Evolutionary conservation across 2,329 filamentous ascomycete species (phyloP).

Genomic region (Fusarium sp.): DNA sequence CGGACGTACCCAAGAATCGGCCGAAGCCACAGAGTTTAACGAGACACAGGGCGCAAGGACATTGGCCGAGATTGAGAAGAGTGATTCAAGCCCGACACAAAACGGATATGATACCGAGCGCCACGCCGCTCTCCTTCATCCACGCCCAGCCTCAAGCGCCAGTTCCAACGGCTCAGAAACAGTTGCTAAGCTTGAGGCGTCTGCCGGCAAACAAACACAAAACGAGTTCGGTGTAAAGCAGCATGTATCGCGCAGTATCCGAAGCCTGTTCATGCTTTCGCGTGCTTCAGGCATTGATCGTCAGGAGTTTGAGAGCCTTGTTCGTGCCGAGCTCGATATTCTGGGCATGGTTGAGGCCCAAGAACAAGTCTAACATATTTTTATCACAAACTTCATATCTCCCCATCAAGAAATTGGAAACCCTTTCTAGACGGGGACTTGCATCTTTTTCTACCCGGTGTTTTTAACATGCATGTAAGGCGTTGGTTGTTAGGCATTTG

Average conservation of each 20-base stretch:
- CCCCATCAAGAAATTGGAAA: neutral
- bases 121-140: slow-evolving; percentile 59
- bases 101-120: slow-evolving; percentile 45
- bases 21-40: slow-evolving; percentile 35
- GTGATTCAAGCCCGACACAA: slow-evolving; percentile 44
- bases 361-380: slow-evolving; percentile 34
- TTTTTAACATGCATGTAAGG: slow-evolving; percentile 34
- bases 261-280: slow-evolving; percentile 78
- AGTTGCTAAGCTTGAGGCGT: slow-evolving; percentile 69
- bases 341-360: slow-evolving; percentile 74
- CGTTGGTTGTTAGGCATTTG: slow-evolving; percentile 31
- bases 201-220: slow-evolving; percentile 65
- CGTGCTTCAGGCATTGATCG: slow-evolving; percentile 76
- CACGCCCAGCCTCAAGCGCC: slow-evolving; percentile 67
- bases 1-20: slow-evolving; percentile 22
- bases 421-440: neutral
- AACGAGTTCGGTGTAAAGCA: slow-evolving; percentile 79
- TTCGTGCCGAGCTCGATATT: slow-evolving; percentile 76
- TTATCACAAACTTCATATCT: neutral
- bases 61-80: slow-evolving; percentile 55
- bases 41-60: slow-evolving; percentile 52
- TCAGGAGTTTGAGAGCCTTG: slow-evolving; percentile 77
- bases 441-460: neutral
- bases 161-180: slow-evolving; percentile 64
- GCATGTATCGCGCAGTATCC: slow-evolving; percentile 79